Evolutionary conservation across 2,329 filamentous ascomycete species (phyloP).

Genomic region (Lasiodiplodia sp.): DNA sequence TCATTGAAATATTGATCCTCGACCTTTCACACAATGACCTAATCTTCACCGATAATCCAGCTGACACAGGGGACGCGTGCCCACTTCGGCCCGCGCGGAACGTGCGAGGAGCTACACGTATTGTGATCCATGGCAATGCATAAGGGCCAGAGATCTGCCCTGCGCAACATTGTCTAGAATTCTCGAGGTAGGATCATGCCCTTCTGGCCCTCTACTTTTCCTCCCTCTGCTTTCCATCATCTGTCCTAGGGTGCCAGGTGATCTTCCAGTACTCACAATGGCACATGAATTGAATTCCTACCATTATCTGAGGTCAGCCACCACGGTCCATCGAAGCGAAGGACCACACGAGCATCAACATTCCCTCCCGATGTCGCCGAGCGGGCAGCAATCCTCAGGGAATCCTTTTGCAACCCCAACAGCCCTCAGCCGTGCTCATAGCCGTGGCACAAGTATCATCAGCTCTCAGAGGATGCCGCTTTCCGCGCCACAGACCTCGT

Average conservation of each 20-base stretch:
- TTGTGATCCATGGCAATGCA: background rate
- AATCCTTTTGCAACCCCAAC: background rate
- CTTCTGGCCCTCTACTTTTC: no score
- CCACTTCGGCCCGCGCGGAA: background rate
- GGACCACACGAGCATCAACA: background rate
- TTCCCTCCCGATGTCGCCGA: background rate
- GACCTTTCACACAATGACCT: background rate
- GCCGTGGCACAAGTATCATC: slow-evolving; percentile 4
- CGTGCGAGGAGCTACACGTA: no score
- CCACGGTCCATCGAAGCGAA: background rate
- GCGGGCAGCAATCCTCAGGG: background rate
- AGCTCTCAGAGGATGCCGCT: slow-evolving; percentile 1
- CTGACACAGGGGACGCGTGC: slow-evolving; percentile 4
- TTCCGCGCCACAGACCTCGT: background rate
- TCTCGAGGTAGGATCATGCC: no score
- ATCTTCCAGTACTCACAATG: background rate
- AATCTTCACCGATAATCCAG: background rate
- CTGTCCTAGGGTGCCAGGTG: no score
- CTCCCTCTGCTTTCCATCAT: no score
- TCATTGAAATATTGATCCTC: background rate
- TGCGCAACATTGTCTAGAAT: no score
- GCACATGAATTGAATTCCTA: background rate
- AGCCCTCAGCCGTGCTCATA: background rate
- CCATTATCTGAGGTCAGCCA: background rate
- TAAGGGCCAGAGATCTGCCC: background rate